phyloP scores from a whole-genome alignment of 768 basidiomycete genomes.

The Leccinum subgranulosum region DNA sequence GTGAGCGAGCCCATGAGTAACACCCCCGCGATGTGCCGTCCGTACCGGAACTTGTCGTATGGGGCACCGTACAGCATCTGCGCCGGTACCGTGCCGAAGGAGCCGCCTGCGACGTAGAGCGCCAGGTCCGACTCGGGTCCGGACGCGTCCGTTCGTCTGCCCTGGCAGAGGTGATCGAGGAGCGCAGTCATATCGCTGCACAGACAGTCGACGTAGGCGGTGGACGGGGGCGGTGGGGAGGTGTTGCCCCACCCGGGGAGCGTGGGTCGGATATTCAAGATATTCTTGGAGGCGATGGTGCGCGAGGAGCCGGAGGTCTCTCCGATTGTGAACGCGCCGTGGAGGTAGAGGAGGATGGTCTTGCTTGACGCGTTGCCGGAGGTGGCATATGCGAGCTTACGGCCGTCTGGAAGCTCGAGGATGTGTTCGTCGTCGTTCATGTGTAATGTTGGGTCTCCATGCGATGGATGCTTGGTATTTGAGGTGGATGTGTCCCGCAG shows the following conservation, averaged over 20 bases:
- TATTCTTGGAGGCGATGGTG: conserved; percentile 35
- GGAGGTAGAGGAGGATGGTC: conserved; percentile 50
- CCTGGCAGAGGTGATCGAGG: conserved; percentile 39
- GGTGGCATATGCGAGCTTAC: conserved; percentile 53
- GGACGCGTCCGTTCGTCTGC: not conserved
- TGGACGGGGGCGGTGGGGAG: conserved; percentile 35
- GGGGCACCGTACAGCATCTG: conserved; percentile 56
- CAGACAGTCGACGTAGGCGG: conserved; percentile 41
- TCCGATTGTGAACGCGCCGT: conserved; percentile 54
- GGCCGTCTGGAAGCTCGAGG: conserved; percentile 34
- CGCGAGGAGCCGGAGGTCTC: conserved; percentile 35
- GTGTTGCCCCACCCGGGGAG: conserved; percentile 60
- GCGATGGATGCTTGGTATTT: not conserved
- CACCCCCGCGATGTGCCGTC: conserved; percentile 43
- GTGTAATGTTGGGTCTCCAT: not conserved
- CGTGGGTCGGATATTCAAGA: conserved; percentile 49
- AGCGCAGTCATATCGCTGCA: conserved; percentile 44
- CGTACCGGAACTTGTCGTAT: conserved; percentile 49
- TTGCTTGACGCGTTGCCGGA: conserved; percentile 48
- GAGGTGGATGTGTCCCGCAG: not conserved
- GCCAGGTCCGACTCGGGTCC: conserved; percentile 11
- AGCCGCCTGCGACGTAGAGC: conserved; percentile 51
- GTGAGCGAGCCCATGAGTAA: conserved; percentile 46
- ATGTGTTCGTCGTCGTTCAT: conserved; percentile 15
- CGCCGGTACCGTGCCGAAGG: conserved; percentile 51